These are phyloP conservation scores for Boechera divaricarpa DNA, from an alignment of 345 rosid species.

Conservation along the genomic window DNA sequence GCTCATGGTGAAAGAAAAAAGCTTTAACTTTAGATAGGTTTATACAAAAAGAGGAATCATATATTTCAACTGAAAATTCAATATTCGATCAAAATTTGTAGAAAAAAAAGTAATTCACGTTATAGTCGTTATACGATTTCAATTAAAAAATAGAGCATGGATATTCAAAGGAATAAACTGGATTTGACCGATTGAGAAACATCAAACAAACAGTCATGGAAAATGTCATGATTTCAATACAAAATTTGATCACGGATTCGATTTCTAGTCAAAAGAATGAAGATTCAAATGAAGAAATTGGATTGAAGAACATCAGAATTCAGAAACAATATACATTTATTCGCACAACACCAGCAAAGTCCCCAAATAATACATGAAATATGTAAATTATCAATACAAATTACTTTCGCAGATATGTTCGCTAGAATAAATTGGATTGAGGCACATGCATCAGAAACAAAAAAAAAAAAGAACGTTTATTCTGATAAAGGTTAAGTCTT, in stretches of 20 bases:
- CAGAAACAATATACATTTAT: background rate
- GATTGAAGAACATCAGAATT: background rate
- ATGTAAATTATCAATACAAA: background rate
- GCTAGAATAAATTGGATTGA: background rate
- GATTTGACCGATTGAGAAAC: slow-evolving; percentile 8
- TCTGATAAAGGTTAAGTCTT: background rate
- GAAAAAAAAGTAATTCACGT: background rate
- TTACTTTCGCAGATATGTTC: too few species aligned
- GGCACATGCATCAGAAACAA: background rate
- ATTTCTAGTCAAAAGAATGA: background rate
- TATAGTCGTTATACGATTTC: too few species aligned
- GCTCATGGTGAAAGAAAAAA: slow-evolving; percentile 29
- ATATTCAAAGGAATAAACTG: slow-evolving; percentile 11
- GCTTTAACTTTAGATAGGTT: slow-evolving; percentile 21
- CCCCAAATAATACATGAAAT: background rate
- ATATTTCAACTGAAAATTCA: background rate
- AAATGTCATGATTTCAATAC: background rate
- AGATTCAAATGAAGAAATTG: background rate
- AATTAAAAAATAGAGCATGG: background rate
- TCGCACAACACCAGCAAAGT: background rate
- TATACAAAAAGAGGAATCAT: background rate
- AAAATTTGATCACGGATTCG: background rate
- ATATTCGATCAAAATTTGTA: background rate
- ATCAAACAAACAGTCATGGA: background rate
- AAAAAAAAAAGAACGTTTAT: background rate